Evolutionary conservation across 2,329 filamentous ascomycete species (phyloP).

Genomic region (Pseudomassariella vexata): DNA sequence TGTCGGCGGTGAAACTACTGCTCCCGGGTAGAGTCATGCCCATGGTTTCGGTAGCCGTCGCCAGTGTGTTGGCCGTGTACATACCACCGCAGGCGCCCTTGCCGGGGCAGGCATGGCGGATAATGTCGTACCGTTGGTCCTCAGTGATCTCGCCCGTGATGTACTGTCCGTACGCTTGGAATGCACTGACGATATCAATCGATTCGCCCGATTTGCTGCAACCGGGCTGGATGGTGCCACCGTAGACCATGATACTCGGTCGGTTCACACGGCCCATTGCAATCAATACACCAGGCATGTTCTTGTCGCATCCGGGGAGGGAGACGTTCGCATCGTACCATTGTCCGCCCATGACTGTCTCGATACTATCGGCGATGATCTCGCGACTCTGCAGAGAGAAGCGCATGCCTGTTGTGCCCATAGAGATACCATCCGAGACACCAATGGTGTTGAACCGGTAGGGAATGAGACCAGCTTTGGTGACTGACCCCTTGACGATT

Average conservation of each 20-base stretch:
- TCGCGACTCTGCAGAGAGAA: slow-evolving; percentile 89
- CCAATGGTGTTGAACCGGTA: slow-evolving; percentile 99
- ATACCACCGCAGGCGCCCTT: slow-evolving; percentile 47
- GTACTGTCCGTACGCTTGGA: slow-evolving; percentile 83
- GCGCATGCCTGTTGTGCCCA: slow-evolving; percentile 96
- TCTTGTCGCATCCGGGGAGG: slow-evolving; percentile 47
- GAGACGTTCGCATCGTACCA: slow-evolving; percentile 78
- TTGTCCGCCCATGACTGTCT: slow-evolving; percentile 87
- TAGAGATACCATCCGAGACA: slow-evolving; percentile 95
- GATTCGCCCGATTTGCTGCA: slow-evolving; percentile 70
- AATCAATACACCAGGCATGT: slow-evolving; percentile 44
- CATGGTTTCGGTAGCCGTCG: slow-evolving; percentile 43
- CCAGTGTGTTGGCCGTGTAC: slow-evolving; percentile 49
- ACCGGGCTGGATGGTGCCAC: slow-evolving; percentile 87
- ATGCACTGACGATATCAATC: slow-evolving; percentile 94
- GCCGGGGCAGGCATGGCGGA: slow-evolving; percentile 33
- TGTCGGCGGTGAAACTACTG: slow-evolving; percentile 73
- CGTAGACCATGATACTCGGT: slow-evolving; percentile 90
- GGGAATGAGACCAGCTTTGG: slow-evolving; percentile 72
- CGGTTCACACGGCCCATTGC: slow-evolving; percentile 46
- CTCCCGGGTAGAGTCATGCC: slow-evolving; percentile 53
- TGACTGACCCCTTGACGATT: slow-evolving; percentile 58
- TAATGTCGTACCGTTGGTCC: slow-evolving; percentile 38
- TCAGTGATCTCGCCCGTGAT: slow-evolving; percentile 39
- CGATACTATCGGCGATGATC: slow-evolving; percentile 92